Evolutionary conservation across 2,329 filamentous ascomycete species (phyloP).

Genomic region (Pleomassaria siparia): DNA sequence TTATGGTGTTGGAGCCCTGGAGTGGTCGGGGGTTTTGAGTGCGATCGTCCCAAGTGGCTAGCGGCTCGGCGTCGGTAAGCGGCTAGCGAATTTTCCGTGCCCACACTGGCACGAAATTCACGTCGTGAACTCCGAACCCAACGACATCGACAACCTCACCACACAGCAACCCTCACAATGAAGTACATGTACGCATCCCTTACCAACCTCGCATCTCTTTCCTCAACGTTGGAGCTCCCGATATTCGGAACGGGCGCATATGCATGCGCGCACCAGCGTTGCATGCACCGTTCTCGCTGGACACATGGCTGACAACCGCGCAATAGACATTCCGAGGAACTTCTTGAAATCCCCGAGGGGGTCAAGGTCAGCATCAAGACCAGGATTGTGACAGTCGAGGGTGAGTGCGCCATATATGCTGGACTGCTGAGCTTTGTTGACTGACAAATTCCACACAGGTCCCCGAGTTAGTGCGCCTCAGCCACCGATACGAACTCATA

Average conservation of each 20-base stretch:
- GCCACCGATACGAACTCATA: constrained; percentile 10
- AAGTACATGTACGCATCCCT: constrained; percentile 74
- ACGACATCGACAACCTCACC: constrained; percentile 38
- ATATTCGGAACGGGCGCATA: neutral
- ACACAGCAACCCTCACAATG: constrained; percentile 69
- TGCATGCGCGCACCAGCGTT: neutral
- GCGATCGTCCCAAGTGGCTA: constrained; percentile 1
- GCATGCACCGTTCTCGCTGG: constrained; percentile 12
- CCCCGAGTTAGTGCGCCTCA: constrained; percentile 32
- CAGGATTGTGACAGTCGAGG: constrained; percentile 93
- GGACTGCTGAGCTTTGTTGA: constrained; percentile 13
- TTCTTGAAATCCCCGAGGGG: constrained; percentile 91
- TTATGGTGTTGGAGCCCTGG: neutral
- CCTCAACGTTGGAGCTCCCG: neutral
- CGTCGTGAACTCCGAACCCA: constrained; percentile 12
- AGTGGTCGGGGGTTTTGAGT: neutral
- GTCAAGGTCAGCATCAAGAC: constrained; percentile 99
- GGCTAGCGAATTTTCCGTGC: constrained; percentile 17
- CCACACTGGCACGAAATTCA: constrained; percentile 16
- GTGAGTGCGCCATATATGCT: constrained; percentile 68
- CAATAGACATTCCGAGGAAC: constrained; percentile 81
- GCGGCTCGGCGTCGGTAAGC: constrained; percentile 7
- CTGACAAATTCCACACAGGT: constrained; percentile 24
- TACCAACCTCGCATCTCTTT: constrained; percentile 3
- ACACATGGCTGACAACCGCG: constrained; percentile 34